A percentile compares a stretch with the other conserved stretches of the same genome.
phyloP scores from a whole-genome alignment of 2,329 filamentous ascomycete species.

The Exophiala sp. region DNA sequence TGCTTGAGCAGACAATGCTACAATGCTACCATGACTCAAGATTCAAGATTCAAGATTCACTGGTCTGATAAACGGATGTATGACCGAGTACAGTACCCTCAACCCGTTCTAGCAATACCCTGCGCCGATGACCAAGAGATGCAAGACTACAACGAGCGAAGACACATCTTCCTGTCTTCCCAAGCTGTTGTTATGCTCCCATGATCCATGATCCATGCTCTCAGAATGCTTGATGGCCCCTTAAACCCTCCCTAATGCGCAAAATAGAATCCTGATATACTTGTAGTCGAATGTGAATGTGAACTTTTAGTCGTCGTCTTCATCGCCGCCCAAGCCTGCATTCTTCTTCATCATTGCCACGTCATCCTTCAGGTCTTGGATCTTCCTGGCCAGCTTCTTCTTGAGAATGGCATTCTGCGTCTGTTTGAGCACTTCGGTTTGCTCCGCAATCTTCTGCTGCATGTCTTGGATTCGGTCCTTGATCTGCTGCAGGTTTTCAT shows the following conservation, averaged over 20 bases:
- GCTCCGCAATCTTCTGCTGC: slow-evolving; percentile 41
- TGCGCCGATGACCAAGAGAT: not conserved
- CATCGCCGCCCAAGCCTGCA: slow-evolving; percentile 24
- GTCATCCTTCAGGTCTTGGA: slow-evolving; percentile 27
- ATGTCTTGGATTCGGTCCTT: slow-evolving; percentile 41
- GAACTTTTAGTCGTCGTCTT: slow-evolving; percentile 24
- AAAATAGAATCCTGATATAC: too few relatives aligned
- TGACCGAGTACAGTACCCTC: not conserved
- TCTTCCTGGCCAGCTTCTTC: slow-evolving; percentile 42
- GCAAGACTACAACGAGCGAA: too few relatives aligned
- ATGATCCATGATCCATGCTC: too few relatives aligned
- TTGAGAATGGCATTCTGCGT: slow-evolving; percentile 28
- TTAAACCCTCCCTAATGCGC: too few relatives aligned
- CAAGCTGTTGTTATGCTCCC: too few relatives aligned
- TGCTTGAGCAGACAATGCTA: not conserved
- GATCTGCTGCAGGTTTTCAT: slow-evolving; percentile 31
- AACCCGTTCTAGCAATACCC: not conserved
- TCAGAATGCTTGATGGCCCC: too few relatives aligned
- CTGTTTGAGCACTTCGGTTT: slow-evolving; percentile 38
- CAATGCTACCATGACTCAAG: too few relatives aligned
- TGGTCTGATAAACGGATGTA: not conserved
- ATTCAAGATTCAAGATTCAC: too few relatives aligned
- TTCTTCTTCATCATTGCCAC: slow-evolving; percentile 27
- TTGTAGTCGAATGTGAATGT: too few relatives aligned
- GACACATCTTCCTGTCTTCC: not conserved